Evolutionary conservation across 805 yeast species (phyloP).

Genomic region (Cyberlindnera misumaiensis): DNA sequence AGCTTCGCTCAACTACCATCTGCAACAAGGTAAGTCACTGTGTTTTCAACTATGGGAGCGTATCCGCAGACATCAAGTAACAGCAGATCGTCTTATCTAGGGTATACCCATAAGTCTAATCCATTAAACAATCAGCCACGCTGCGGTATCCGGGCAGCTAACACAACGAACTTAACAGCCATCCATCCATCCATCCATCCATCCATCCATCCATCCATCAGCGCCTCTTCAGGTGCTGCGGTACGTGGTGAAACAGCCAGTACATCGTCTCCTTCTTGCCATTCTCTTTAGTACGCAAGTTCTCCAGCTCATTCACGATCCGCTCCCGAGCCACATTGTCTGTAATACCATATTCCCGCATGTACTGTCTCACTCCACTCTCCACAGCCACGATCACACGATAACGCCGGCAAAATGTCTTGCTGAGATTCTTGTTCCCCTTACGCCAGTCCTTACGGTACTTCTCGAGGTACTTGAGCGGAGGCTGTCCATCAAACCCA

Average conservation of each 20-base stretch:
- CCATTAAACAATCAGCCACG: too few species aligned
- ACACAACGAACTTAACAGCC: too few species aligned
- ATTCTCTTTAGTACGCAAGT: slow-evolving; percentile 14
- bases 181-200: too few species aligned
- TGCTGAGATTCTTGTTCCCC: slow-evolving; percentile 21
- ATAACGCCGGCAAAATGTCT: slow-evolving; percentile 22
- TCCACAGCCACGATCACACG: slow-evolving; percentile 23
- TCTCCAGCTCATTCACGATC: slow-evolving; percentile 19
- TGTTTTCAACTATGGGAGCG: too few species aligned
- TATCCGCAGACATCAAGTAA: too few species aligned
- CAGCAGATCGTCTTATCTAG: too few species aligned
- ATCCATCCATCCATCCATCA: slow-evolving; percentile 1
- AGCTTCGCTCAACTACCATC: too few species aligned
- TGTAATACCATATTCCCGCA: slow-evolving; percentile 14
- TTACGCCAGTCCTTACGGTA: slow-evolving; percentile 24
- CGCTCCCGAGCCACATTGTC: slow-evolving; percentile 19
- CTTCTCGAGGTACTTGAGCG: slow-evolving; percentile 21
- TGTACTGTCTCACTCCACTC: slow-evolving; percentile 15
- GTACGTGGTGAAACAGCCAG: slow-evolving; percentile 25
- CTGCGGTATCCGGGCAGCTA: too few species aligned
- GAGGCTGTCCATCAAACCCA: slow-evolving; percentile 24
- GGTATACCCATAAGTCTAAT: too few species aligned
- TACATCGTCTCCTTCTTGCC: slow-evolving; percentile 26
- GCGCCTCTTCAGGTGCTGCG: slow-evolving; percentile 20
- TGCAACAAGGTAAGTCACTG: too few species aligned